A percentile compares a stretch with the other conserved stretches of the same genome.
phyloP scores from a whole-genome alignment of 257 asterid species.

The Avicennia marina region DNA sequence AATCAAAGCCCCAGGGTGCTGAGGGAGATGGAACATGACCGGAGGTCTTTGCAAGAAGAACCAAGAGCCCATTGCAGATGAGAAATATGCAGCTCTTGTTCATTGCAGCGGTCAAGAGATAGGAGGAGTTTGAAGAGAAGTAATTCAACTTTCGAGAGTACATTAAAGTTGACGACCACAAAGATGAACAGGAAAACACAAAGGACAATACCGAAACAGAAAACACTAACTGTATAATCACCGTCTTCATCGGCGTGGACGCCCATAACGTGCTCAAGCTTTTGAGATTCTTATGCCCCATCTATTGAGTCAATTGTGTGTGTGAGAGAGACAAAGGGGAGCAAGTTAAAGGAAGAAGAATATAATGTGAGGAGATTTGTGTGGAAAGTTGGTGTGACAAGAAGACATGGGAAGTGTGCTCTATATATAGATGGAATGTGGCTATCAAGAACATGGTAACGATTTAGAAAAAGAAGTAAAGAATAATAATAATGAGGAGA shows the following conservation, averaged over 20 bases:
- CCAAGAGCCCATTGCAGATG: slow-evolving; percentile 51
- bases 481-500: background rate
- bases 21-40: slow-evolving; percentile 1
- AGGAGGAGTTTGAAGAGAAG: slow-evolving; percentile 17
- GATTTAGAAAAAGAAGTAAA: background rate
- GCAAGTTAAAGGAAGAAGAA: too few relatives aligned
- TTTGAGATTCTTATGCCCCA: slow-evolving; percentile 21
- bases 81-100: slow-evolving; percentile 53
- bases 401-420: too few relatives aligned
- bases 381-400: too few relatives aligned
- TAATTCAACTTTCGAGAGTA: slow-evolving; percentile 13
- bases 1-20: slow-evolving; percentile 13
- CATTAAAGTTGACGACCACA: background rate
- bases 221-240: slow-evolving; percentile 24
- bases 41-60: slow-evolving; percentile 44
- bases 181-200: slow-evolving; percentile 24
- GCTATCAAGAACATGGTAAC: too few relatives aligned
- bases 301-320: background rate
- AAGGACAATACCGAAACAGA: slow-evolving; percentile 35
- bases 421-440: too few relatives aligned
- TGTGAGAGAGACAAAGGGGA: background rate
- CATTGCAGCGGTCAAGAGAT: slow-evolving; percentile 18
- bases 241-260: slow-evolving; percentile 24
- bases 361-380: too few relatives aligned
- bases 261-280: slow-evolving; percentile 1